These are phyloP conservation scores for Neopestalotiopsis clavispora DNA, from an alignment of 2,329 filamentous ascomycete species.

Conservation along the genomic window DNA sequence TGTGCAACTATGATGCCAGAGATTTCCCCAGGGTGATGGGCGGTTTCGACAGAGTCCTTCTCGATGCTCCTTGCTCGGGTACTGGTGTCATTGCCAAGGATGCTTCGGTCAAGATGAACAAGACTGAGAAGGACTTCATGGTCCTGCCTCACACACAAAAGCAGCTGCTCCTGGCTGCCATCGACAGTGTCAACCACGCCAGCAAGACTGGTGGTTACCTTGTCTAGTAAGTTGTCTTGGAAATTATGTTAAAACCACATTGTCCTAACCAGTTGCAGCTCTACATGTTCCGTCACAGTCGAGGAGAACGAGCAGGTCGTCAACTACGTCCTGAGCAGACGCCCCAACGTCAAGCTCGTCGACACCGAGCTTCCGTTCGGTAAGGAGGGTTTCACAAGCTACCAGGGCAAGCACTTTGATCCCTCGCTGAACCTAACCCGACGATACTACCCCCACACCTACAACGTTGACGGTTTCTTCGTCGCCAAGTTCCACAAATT, in stretches of 20 bases:
- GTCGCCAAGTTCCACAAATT: constrained; percentile 97
- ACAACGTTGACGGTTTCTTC: constrained; percentile 96
- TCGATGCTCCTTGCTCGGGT: constrained; percentile 90
- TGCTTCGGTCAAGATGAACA: constrained; percentile 96
- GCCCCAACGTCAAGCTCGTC: constrained; percentile 92
- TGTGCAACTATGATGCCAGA: constrained; percentile 93
- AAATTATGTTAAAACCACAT: no score
- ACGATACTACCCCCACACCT: constrained; percentile 87
- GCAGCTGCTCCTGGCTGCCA: constrained; percentile 88
- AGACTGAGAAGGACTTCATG: constrained; percentile 94
- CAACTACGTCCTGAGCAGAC: constrained; percentile 87
- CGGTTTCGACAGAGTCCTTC: constrained; percentile 91
- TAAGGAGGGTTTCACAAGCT: constrained; percentile 89
- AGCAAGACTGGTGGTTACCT: constrained; percentile 94
- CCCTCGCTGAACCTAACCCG: constrained; percentile 81
- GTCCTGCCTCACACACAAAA: constrained; percentile 93
- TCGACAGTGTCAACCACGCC: constrained; percentile 90
- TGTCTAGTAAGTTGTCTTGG: constrained; percentile 70
- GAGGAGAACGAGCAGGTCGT: constrained; percentile 95
- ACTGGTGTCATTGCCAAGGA: constrained; percentile 99
- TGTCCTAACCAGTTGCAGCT: constrained; percentile 42
- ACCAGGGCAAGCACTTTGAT: constrained; percentile 91
- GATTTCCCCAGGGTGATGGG: constrained; percentile 95
- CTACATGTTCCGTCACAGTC: constrained; percentile 91
- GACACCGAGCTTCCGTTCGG: constrained; percentile 91